phyloP scores from a whole-genome alignment of 1,284 basidiomycete species.

The Pterulicium gracile region DNA sequence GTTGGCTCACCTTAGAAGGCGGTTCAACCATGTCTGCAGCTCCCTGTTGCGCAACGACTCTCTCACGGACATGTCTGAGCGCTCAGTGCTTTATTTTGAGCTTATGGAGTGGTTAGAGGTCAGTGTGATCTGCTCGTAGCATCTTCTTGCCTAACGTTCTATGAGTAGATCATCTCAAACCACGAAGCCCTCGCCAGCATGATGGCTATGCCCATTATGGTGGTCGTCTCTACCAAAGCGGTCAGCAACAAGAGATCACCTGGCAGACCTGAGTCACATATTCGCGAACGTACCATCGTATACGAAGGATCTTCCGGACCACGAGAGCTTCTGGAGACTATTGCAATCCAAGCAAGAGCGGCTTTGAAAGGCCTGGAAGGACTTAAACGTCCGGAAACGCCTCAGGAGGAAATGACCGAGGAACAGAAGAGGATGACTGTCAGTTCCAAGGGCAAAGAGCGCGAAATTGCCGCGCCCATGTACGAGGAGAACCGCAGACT shows the following conservation, averaged over 20 bases:
- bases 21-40: conserved; percentile 81
- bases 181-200: conserved; percentile 87
- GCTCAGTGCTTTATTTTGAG: conserved; percentile 78
- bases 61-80: conserved; percentile 84
- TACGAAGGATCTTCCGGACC: conserved; percentile 87
- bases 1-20: conserved; percentile 77
- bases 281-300: conserved; percentile 66
- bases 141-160: conserved; percentile 5
- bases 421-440: conserved; percentile 73
- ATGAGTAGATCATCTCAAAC: conserved; percentile 72
- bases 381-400: conserved; percentile 35
- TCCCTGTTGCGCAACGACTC: conserved; percentile 84
- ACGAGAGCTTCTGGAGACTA: conserved; percentile 79
- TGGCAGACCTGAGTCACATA: conserved; percentile 28
- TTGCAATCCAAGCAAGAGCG: conserved; percentile 82
- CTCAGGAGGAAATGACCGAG: conserved; percentile 63
- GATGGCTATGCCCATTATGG: conserved; percentile 96
- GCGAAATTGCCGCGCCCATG: conserved; percentile 30
- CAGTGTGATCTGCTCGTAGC: conserved; percentile 12
- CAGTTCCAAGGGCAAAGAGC: conserved; percentile 53
- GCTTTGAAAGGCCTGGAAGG: conserved; percentile 77
- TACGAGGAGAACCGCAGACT: conserved; percentile 64
- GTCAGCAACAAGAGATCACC: conserved; percentile 39
- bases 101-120: conserved; percentile 88
- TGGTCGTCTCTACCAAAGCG: conserved; percentile 55